phyloP scores from a whole-genome alignment of 73 alveolate species.

The Tetrahymena malaccensis region DNA sequence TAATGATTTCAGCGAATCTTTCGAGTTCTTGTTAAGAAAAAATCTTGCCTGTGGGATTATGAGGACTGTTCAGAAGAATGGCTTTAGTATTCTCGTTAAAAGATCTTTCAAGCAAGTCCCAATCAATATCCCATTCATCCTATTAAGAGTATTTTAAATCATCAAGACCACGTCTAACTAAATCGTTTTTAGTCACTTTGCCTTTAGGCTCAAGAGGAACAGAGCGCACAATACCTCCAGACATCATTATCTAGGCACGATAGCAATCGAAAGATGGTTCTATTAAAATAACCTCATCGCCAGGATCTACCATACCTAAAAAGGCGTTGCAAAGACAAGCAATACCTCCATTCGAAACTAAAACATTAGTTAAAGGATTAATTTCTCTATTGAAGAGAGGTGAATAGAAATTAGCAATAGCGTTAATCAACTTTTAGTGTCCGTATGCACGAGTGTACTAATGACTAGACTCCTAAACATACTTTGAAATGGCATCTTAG shows the following conservation, averaged over 20 bases:
- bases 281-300: conserved; percentile 40
- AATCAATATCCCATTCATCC: conserved; percentile 12
- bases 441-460: neutral
- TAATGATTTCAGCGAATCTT: conserved; percentile 34
- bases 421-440: neutral
- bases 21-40: conserved; percentile 46
- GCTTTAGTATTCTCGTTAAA: conserved; percentile 49
- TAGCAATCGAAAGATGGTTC: conserved; percentile 46
- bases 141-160: neutral
- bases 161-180: neutral
- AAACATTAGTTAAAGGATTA: conserved; percentile 3
- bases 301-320: conserved; percentile 20
- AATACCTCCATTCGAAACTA: neutral
- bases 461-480: neutral
- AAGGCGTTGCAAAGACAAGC: neutral
- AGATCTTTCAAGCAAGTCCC: conserved; percentile 49
- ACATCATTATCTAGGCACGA: neutral
- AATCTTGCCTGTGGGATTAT: conserved; percentile 54
- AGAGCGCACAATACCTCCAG: conserved; percentile 3
- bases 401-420: neutral
- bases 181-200: neutral
- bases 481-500: neutral
- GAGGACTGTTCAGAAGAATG: conserved; percentile 51
- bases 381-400: conserved; percentile 1
- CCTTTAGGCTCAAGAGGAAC: neutral